Evolutionary conservation across 2,329 filamentous ascomycete species (phyloP), one percentile per base, ranked within the genome.

Genomic region (Stachybotrys elegans): DNA sequence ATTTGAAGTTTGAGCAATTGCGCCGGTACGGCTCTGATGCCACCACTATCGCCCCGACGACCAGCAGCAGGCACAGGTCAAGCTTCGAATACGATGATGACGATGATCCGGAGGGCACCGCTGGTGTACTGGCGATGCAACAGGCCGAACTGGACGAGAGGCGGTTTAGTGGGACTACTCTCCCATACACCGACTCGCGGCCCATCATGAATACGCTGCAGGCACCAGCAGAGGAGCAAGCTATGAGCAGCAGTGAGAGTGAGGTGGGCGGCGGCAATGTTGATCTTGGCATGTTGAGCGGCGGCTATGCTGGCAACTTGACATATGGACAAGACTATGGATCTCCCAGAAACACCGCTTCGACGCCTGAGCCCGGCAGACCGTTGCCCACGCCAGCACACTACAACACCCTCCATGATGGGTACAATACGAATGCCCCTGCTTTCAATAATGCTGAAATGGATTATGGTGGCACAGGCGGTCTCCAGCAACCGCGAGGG

Each of bases 381-480:
- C 71, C 72, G 12, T 58, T 81, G 34, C 74, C 77, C 5, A 71
- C 66, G 19, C 65, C 73, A 42, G 56, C 69, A 48, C 59, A 67
- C 48, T 54, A 57, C 38, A 51, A 54, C 37, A 53, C 52, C 22
- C 48, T 52, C 12, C 53, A 51, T 31, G 52, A 58, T 19, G 52
- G 51, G 14, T 53, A 66, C 14, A 57, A 59, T 44, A 57, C 57
- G 37, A n/a, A n/a, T n/a, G 55, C 61, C 2, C 59, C 71, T 1
- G 68, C 69, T 6, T 76, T 76, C 51, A 59, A 69, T 13, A 75
- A 82, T 43, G 88, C 86, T 6, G 79, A 86, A 43, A 85, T 95
- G 41, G 92, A 97, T 63, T 90, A 88, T 38, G 86, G 81, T 40
- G 91, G 88, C 7, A 96, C 90, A n/a, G 93, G 92, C 32, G 93